Conservation (phyloP, 768 basidiomycete species). For the Mycena rosella region DNA sequence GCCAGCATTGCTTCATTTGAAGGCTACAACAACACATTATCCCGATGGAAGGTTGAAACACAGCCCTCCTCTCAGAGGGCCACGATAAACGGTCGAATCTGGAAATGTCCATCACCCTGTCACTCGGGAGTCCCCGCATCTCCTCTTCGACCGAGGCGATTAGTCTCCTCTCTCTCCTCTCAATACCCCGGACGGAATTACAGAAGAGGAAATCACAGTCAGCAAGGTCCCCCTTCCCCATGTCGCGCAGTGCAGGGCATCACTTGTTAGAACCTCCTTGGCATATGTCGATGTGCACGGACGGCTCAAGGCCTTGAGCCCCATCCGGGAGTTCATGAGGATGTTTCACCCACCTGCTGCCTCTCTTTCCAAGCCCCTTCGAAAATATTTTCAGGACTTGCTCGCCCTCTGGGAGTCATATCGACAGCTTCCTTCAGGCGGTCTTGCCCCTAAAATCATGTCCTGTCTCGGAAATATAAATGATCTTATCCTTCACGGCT, state of each 20-base stretch:
- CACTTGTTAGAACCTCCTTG: not conserved
- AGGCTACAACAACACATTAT: too few species aligned
- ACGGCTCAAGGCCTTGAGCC: not conserved
- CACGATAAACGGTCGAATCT: too few species aligned
- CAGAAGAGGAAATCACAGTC: not conserved
- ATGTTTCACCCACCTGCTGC: not conserved
- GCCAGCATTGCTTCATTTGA: too few species aligned
- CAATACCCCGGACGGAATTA: not conserved
- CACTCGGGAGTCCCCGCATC: not conserved
- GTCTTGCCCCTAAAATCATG: not conserved
- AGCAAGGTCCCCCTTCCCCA: not conserved
- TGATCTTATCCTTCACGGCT: too few species aligned
- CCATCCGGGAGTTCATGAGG: not conserved
- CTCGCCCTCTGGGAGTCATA: not conserved
- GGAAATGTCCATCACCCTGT: not conserved
- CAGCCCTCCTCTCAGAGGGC: too few species aligned
- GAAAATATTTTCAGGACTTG: too few species aligned
- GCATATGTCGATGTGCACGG: not conserved
- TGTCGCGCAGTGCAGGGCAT: not conserved
- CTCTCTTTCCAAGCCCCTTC: too few species aligned
- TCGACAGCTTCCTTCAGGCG: not conserved
- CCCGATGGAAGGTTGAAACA: too few species aligned
- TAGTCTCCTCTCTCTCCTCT: not conserved
- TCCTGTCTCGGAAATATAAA: not conserved
- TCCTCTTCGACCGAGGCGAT: not conserved